phyloP scores from a whole-genome alignment of 352 stramenopile genomes.

The Phytophthora hybrid region DNA sequence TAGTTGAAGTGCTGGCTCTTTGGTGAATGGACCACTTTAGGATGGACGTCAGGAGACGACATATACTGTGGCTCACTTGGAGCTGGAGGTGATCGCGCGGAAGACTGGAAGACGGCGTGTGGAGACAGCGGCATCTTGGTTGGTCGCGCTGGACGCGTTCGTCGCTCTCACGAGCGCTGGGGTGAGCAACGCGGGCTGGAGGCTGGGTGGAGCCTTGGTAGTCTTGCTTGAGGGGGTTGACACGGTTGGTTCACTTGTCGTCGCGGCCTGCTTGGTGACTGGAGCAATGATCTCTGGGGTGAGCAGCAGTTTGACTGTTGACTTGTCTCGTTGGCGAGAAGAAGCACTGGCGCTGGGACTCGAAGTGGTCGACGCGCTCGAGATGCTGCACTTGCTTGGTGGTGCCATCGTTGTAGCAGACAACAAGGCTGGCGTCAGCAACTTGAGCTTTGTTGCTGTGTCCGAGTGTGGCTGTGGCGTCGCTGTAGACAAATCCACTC shows the following conservation, averaged over 20 bases:
- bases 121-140: too few relatives aligned
- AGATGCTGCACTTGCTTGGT: background rate
- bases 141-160: background rate
- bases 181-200: conserved; percentile 2
- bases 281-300: conserved; percentile 4
- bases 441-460: background rate
- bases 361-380: background rate
- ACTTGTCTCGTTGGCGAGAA: background rate
- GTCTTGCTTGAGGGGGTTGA: background rate
- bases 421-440: background rate
- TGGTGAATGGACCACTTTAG: background rate
- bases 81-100: too few relatives aligned
- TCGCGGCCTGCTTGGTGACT: background rate
- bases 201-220: background rate
- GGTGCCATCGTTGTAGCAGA: background rate
- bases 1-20: conserved; percentile 23
- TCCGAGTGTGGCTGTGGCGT: background rate
- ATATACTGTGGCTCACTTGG: background rate
- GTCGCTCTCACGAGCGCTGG: conserved; percentile 7
- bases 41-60: background rate
- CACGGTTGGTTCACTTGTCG: too few relatives aligned
- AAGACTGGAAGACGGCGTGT: background rate
- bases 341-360: background rate
- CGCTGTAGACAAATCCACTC: background rate
- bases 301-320: background rate